phyloP scores from a whole-genome alignment of 2,329 filamentous ascomycete genomes.

The Alternaria conjuncta region DNA sequence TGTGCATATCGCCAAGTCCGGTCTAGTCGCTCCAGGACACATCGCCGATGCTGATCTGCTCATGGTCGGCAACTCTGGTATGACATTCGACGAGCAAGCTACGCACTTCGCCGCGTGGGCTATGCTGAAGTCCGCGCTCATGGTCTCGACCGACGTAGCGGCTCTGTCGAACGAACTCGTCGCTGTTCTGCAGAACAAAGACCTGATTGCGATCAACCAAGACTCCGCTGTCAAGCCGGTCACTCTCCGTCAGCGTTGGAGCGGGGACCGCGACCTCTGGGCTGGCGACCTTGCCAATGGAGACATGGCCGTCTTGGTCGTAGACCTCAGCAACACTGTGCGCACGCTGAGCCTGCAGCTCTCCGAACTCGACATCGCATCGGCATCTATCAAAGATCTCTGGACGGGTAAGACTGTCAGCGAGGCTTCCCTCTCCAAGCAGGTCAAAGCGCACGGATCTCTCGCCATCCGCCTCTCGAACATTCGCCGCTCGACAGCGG shows the following conservation, averaged over 20 bases:
- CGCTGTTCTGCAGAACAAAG: slow-evolving; percentile 27
- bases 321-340: slow-evolving; percentile 24
- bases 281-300: slow-evolving; percentile 27
- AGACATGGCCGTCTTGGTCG: slow-evolving; percentile 24
- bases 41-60: slow-evolving; percentile 30
- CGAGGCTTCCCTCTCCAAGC: slow-evolving; percentile 20
- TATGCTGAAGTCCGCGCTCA: slow-evolving; percentile 30
- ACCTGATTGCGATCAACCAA: slow-evolving; percentile 28
- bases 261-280: slow-evolving; percentile 24
- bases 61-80: slow-evolving; percentile 22
- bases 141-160: slow-evolving; percentile 25
- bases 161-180: slow-evolving; percentile 17
- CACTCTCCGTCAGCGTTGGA: slow-evolving; percentile 27
- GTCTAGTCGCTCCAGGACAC: slow-evolving; percentile 20
- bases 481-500: slow-evolving; percentile 14
- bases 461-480: slow-evolving; percentile 24
- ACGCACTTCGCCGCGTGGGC: slow-evolving; percentile 30
- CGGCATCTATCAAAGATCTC: slow-evolving; percentile 26
- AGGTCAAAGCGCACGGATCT: slow-evolving; percentile 25
- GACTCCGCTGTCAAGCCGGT: slow-evolving; percentile 28
- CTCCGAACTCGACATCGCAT: slow-evolving; percentile 19
- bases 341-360: slow-evolving; percentile 22
- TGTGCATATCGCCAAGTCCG: slow-evolving; percentile 24
- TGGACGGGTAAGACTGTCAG: slow-evolving; percentile 19
- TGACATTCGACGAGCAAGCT: slow-evolving; percentile 30